Evolutionary conservation across 768 basidiomycete genomes (phyloP).

Genomic region (Tricholoma terreum): DNA sequence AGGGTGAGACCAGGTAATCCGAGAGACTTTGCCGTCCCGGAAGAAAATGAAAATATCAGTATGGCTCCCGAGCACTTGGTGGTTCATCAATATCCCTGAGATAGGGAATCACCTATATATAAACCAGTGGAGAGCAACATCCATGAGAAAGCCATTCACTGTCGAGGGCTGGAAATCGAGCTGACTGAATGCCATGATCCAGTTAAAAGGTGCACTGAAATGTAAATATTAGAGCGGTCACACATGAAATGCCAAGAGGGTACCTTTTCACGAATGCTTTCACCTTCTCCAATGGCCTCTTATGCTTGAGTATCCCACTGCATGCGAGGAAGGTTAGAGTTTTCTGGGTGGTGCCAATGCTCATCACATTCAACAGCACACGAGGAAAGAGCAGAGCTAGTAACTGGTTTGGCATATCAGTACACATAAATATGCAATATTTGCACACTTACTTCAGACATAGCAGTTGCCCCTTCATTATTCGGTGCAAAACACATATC

Average conservation of each 20-base stretch:
- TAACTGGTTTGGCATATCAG: neutral
- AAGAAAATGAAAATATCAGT: neutral
- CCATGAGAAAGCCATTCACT: neutral
- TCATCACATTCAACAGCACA: neutral
- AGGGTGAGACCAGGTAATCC: neutral
- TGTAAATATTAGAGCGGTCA: neutral
- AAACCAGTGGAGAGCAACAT: neutral
- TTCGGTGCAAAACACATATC: neutral
- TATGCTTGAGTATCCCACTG: neutral
- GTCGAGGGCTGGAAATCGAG: neutral
- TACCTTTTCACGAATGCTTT: neutral
- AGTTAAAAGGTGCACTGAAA: neutral
- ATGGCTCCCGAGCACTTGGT: neutral
- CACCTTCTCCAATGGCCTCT: neutral
- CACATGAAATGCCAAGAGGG: neutral
- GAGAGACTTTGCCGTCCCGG: neutral
- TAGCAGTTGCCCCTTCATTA: neutral
- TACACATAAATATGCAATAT: neutral
- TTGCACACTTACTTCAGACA: neutral
- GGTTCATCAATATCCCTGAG: neutral
- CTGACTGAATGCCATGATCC: neutral
- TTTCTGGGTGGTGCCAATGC: neutral
- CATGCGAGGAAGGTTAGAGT: neutral
- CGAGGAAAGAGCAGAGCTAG: neutral
- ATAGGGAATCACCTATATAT: neutral